A percentile compares a stretch with the other conserved stretches of the same genome.
Conservation (phyloP, 768 basidiomycete genomes). For the Boletus reticulatus region DNA sequence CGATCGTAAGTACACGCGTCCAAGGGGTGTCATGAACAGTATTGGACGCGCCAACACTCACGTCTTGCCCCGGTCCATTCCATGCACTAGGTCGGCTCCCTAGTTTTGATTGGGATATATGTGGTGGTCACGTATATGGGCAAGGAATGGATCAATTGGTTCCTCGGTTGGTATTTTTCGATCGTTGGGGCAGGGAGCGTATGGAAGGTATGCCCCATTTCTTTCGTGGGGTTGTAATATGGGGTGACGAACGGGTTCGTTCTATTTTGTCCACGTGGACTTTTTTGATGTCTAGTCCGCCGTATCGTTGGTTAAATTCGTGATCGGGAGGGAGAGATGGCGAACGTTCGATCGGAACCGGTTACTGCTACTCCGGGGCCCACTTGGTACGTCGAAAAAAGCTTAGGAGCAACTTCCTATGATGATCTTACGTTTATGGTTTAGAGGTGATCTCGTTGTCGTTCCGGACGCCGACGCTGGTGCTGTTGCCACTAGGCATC, state of each 20-base stretch:
- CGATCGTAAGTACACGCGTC: conserved; percentile 50
- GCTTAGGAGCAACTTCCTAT: neutral
- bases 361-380: conserved; percentile 45
- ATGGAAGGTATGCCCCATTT: conserved; percentile 47
- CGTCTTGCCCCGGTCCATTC: neutral
- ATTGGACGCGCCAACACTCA: neutral
- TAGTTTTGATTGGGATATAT: conserved; percentile 66
- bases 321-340: conserved; percentile 55
- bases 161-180: conserved; percentile 76
- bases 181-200: conserved; percentile 63
- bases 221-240: neutral
- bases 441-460: conserved; percentile 41
- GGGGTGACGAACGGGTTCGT: neutral
- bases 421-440: conserved; percentile 9
- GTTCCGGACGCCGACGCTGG: conserved; percentile 55
- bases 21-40: neutral
- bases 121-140: conserved; percentile 72
- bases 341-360: conserved; percentile 49
- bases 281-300: conserved; percentile 38
- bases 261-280: neutral
- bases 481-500: conserved; percentile 56
- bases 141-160: conserved; percentile 77
- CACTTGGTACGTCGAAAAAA: conserved; percentile 37
- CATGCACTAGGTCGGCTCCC: conserved; percentile 59
- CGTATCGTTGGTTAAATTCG: conserved; percentile 48